phyloP scores from a whole-genome alignment of 768 basidiomycete genomes.

The Mycena olivaceomarginata region DNA sequence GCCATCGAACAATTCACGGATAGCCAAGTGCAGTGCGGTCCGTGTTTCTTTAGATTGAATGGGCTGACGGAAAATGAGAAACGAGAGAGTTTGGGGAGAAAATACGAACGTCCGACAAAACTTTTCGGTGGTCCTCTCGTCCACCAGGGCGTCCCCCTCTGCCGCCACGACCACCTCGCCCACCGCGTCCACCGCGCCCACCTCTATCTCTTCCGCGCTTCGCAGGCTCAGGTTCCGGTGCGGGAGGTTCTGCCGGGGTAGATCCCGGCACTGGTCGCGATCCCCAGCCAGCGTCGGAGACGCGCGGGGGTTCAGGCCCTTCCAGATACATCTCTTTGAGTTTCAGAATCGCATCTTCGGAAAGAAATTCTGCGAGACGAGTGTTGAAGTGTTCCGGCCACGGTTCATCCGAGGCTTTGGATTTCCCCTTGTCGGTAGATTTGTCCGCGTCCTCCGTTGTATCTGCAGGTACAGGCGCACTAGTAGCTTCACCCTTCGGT shows the following conservation, averaged over 20 bases:
- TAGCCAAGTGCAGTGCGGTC: constrained; percentile 86
- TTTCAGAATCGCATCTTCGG: constrained; percentile 73
- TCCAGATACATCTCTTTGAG: constrained; percentile 88
- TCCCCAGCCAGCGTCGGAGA: constrained; percentile 87
- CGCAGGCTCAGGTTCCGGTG: constrained; percentile 50
- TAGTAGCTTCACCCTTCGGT: constrained; percentile 61
- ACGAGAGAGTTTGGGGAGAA: constrained; percentile 31
- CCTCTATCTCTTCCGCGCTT: constrained; percentile 60
- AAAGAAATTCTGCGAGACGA: constrained; percentile 78
- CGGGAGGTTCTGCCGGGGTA: constrained; percentile 40
- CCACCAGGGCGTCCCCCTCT: constrained; percentile 59
- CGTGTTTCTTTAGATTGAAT: constrained; percentile 89
- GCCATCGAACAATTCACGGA: constrained; percentile 89
- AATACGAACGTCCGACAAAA: constrained; percentile 86
- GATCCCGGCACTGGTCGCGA: constrained; percentile 58
- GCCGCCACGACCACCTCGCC: constrained; percentile 66
- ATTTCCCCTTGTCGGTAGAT: constrained; percentile 38
- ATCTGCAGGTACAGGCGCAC: constrained; percentile 43
- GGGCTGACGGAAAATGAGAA: constrained; percentile 70
- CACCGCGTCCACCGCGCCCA: constrained; percentile 62
- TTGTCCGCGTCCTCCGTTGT: constrained; percentile 17
- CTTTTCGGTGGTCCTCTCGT: constrained; percentile 82
- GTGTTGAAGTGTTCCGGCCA: constrained; percentile 81
- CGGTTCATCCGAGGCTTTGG: constrained; percentile 59
- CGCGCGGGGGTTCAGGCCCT: constrained; percentile 86